These are phyloP conservation scores for Fistulifera pelliculosa DNA, from an alignment of 108 stramenopile species.

Conservation along the genomic window DNA sequence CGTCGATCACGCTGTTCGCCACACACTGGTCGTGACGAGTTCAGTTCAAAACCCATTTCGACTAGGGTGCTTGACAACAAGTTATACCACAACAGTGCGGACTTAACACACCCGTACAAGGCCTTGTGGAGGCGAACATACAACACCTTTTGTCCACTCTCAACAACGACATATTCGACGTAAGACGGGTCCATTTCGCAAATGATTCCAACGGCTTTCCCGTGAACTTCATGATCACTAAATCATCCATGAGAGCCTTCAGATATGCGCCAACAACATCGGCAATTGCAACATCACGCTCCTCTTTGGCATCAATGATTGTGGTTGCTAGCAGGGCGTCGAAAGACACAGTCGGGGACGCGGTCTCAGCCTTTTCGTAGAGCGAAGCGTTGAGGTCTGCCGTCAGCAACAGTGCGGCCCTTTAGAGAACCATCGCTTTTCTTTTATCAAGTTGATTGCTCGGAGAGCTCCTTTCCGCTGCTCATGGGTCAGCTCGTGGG, in stretches of 20 bases:
- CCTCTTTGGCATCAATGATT: conserved; percentile 22
- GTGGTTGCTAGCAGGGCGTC: conserved; percentile 13
- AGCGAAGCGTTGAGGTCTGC: not conserved
- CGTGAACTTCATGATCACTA: conserved; percentile 3
- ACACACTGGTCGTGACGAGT: conserved; percentile 52
- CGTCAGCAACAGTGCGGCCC: conserved; percentile 12
- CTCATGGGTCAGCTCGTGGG: conserved; percentile 3
- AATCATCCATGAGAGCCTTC: conserved; percentile 21
- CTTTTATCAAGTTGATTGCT: conserved; percentile 12
- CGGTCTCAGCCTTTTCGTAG: conserved; percentile 9
- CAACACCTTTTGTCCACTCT: conserved; percentile 16
- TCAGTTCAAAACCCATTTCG: conserved; percentile 31
- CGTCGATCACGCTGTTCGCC: conserved; percentile 27
- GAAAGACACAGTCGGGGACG: conserved; percentile 13
- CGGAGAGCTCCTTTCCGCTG: conserved; percentile 14
- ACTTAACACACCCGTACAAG: conserved; percentile 26
- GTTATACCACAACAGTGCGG: conserved; percentile 28
- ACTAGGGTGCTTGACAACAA: conserved; percentile 9
- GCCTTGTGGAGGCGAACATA: conserved; percentile 36
- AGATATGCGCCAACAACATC: conserved; percentile 40
- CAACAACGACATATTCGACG: conserved; percentile 3
- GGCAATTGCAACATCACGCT: conserved; percentile 24
- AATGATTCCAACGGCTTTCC: not conserved
- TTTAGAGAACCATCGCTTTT: conserved; percentile 17
- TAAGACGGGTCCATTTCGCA: not conserved